Evolutionary conservation across 2,329 filamentous ascomycete genomes (phyloP), one percentile per base, ranked within the genome.

Genomic region (Bertia moriformis): DNA sequence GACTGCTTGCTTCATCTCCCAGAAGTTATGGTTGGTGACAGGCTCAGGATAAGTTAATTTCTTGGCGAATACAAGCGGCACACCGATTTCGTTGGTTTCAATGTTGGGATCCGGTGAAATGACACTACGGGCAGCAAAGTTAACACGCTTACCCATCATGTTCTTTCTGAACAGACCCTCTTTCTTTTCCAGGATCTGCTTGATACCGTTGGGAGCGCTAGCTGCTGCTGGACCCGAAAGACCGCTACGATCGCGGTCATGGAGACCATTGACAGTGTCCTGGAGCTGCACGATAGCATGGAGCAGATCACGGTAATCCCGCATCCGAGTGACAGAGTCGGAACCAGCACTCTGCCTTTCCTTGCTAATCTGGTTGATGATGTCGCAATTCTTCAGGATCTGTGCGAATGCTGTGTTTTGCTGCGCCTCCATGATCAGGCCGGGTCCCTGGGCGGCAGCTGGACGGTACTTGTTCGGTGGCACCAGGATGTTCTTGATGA

Each of bases 81-180:
- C 89, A 57, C 91, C 91, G 47, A 98, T 96, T 61, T 98, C 91
- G 57, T 94, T 96, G 14, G 91, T 96, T 59, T 98, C 91, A 51
- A 98, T 94, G 53, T 96, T 98, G 2, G 91, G 91, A 54, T 98
- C 91, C 0, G 91, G 91, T 7, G 89, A 96, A 49, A 98, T 98
- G 56, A 98, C 91, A 70, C 84, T 93, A 57, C 91, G 82, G 27
- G 91, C 91, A 38, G 91, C 91, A 56, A 91, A 96, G 59, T 98
- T 96, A 62, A 98, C 91, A 66, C 91, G 87, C 68, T 98, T 98
- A 44, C 91, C 91, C 91, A 98, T 98, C 91, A 98, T 96, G 61
- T 98, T 95, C 67, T 94, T 96, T 50, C 91, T 73, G 67, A 98
- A 98, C 19, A 98, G 69, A 46, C 91, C 91, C 54, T 98, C 93